phyloP scores from a whole-genome alignment of 495 filamentous ascomycete species.

The Podospora tetraspora region DNA sequence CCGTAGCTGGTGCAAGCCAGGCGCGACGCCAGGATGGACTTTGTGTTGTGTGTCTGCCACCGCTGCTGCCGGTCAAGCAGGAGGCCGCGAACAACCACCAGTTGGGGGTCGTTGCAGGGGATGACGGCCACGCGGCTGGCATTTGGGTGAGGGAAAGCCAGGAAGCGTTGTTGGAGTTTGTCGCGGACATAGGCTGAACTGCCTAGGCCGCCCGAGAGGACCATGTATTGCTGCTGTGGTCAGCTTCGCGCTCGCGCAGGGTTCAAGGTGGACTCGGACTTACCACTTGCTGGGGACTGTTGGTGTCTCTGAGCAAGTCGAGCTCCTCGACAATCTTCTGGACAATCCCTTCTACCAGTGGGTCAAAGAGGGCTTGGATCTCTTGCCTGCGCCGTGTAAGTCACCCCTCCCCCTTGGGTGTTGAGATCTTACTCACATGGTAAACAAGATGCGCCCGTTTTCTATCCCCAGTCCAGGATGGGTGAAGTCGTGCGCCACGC shows the following conservation, averaged over 20 bases:
- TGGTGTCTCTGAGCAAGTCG: conserved; percentile 41
- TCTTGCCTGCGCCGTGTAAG: conserved; percentile 35
- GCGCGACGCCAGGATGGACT: conserved; percentile 41
- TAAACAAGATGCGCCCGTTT: conserved; percentile 33
- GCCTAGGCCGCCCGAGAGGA: conserved; percentile 61
- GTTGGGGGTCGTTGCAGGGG: conserved; percentile 51
- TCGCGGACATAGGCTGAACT: conserved; percentile 57
- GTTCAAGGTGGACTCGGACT: neutral
- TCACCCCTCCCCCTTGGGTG: neutral
- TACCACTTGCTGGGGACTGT: conserved; percentile 46
- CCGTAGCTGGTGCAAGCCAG: conserved; percentile 55
- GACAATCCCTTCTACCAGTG: conserved; percentile 50
- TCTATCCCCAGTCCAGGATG: conserved; percentile 35
- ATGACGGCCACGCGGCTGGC: conserved; percentile 41
- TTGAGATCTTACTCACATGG: conserved; percentile 14
- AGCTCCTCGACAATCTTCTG: conserved; percentile 51
- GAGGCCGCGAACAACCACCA: conserved; percentile 53
- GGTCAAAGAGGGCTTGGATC: conserved; percentile 51
- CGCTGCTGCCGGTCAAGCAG: conserved; percentile 51
- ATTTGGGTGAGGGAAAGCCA: conserved; percentile 31
- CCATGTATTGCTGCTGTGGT: conserved; percentile 43
- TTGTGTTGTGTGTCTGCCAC: conserved; percentile 32
- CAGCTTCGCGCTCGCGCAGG: neutral
- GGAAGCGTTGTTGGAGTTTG: conserved; percentile 39
- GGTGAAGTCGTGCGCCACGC: conserved; percentile 35